Evolutionary conservation across 2,329 filamentous ascomycete genomes (phyloP).

Genomic region (Microdochium bolleyi): DNA sequence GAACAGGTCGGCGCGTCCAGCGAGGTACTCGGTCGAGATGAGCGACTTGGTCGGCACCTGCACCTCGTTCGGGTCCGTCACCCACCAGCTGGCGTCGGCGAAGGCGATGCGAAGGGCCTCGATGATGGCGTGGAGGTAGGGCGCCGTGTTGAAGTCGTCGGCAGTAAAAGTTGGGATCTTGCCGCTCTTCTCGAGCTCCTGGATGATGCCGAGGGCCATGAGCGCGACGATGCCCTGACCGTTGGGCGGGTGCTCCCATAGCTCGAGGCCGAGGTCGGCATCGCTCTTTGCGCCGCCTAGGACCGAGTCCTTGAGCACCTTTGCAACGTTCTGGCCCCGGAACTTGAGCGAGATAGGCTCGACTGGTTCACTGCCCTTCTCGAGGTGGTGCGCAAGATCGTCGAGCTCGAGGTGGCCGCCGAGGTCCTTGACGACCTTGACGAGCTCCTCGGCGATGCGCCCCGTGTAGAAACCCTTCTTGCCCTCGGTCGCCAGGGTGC

Average conservation of each 20-base stretch:
- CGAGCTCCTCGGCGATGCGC: constrained; percentile 69
- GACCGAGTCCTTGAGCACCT: constrained; percentile 13
- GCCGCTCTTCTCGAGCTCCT: constrained; percentile 70
- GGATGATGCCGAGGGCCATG: constrained; percentile 87
- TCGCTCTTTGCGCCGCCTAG: constrained; percentile 29
- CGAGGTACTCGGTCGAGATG: constrained; percentile 66
- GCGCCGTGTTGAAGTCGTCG: constrained; percentile 71
- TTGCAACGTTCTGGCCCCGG: constrained; percentile 47
- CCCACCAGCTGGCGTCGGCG: constrained; percentile 82
- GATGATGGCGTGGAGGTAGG: constrained; percentile 79
- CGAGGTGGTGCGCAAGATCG: constrained; percentile 71
- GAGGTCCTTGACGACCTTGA: constrained; percentile 67
- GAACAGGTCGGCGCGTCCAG: constrained; percentile 56
- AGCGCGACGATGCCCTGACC: constrained; percentile 92
- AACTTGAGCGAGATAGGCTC: constrained; percentile 80
- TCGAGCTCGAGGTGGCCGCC: constrained; percentile 74
- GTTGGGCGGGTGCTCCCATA: constrained; percentile 97
- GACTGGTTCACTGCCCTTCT: constrained; percentile 63
- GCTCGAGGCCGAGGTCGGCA: constrained; percentile 54
- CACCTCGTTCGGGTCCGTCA: constrained; percentile 70
- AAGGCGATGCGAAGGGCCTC: constrained; percentile 86
- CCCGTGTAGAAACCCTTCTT: constrained; percentile 91
- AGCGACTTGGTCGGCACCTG: constrained; percentile 64
- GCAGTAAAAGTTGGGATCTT: constrained; percentile 64
- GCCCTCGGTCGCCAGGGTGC: constrained; percentile 67